Conservation (phyloP, 2,329 filamentous ascomycete genomes). For the Verticillium longisporum region DNA sequence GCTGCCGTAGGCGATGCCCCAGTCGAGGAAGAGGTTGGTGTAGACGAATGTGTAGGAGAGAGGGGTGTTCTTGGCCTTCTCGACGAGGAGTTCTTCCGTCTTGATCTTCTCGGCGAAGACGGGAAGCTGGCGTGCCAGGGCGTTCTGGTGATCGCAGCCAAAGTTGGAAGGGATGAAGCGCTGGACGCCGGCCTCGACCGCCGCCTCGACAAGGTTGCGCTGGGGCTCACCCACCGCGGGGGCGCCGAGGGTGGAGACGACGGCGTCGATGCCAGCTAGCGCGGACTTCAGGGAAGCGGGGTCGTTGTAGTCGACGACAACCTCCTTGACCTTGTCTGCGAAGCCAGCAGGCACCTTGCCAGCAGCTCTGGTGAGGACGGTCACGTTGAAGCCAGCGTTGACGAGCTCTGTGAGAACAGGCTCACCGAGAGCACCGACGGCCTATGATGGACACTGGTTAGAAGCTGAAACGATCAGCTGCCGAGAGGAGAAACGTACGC, state of each 20-base stretch:
- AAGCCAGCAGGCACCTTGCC: constrained; percentile 5
- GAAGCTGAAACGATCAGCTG: background rate
- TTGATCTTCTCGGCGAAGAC: constrained; percentile 44
- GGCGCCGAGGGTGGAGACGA: constrained; percentile 41
- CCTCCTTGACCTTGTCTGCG: constrained; percentile 1
- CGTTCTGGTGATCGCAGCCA: constrained; percentile 41
- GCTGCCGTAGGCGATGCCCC: constrained; percentile 27
- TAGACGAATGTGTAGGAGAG: constrained; percentile 50
- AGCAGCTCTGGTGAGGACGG: constrained; percentile 42
- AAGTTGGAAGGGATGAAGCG: constrained; percentile 44
- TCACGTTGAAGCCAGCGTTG: constrained; percentile 38
- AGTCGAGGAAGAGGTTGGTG: constrained; percentile 54
- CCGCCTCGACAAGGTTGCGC: constrained; percentile 37
- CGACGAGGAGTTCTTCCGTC: constrained; percentile 29
- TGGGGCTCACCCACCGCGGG: constrained; percentile 27
- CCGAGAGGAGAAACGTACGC: background rate
- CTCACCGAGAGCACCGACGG: constrained; percentile 31
- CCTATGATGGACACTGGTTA: background rate
- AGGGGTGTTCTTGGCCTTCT: constrained; percentile 28
- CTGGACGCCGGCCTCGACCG: constrained; percentile 50
- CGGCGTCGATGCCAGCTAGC: constrained; percentile 51
- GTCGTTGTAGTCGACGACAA: constrained; percentile 3
- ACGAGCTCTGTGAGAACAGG: constrained; percentile 29
- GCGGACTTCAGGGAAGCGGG: constrained; percentile 32
- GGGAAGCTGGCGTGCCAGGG: constrained; percentile 33